Evolutionary conservation across 192 early-diverging fungal genomes (phyloP), one percentile per base, ranked within the genome.

Genomic region (Coemansia sp.): DNA sequence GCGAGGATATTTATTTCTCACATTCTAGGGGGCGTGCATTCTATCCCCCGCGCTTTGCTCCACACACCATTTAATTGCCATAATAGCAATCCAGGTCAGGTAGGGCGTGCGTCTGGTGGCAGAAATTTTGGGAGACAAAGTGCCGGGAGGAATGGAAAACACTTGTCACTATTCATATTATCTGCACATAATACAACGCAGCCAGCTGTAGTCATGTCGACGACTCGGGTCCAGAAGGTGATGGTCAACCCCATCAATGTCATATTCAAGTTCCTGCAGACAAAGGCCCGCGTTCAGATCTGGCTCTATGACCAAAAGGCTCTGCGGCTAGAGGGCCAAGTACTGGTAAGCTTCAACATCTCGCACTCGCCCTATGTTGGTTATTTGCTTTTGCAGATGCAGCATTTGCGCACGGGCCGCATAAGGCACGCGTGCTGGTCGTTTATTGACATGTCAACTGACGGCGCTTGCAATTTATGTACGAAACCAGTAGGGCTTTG

Each of bases 221-320:
- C 80, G 62, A 70, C 80, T 3, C 62, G 70, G 24, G 80, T 74
- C 26, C 74, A 77, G 48, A 77, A 77, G 63, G 74, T 76, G 70
- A 77, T 82, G 80, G 74, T 82, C 48, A 71, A 76, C 41, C 80
- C 80, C 68, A 82, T 82, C 80, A 95, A 93, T 81, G 88, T 98
- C 72, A 95, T 98, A 58, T 98, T 98, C 89, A 88, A 91, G 81
- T 89, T 91, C 70, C 84, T 98, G 60, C 95, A 98, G 80, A 69
- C 94, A 89, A 91, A 93, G 87, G 83, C 86, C 10, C 81, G 86
- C 73, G 92, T 98, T 17, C 89, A 91, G 70, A 89, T 98, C 63
- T 98, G 95, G 95, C 86, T 98, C 38, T 96, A 87, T 63, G 95
- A 95, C 58, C 91, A 95, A 65, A 72, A 86, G 48, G 89, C 91